Conservation (phyloP, 129 eudicot species). For the Saposhnikovia divaricata region DNA sequence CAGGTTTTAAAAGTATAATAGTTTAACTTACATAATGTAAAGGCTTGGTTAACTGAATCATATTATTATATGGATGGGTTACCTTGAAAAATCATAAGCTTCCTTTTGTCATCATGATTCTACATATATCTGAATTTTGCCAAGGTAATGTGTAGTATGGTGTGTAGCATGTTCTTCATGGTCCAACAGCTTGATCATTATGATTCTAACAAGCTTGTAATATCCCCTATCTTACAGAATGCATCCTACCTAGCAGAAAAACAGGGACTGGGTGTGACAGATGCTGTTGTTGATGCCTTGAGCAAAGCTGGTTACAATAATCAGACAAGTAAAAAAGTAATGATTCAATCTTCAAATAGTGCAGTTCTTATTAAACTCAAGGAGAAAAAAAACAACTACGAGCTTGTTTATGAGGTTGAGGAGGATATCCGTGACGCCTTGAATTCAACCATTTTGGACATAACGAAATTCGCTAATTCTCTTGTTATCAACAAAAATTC, state of each 20-base stretch:
- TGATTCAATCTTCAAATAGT: constrained; percentile 69
- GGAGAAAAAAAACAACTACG: constrained; percentile 40
- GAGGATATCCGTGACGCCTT: constrained; percentile 51
- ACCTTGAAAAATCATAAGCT: neutral
- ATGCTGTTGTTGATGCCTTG: constrained; percentile 36
- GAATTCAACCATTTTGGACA: constrained; percentile 58
- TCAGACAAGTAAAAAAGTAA: constrained; percentile 42
- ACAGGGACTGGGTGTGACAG: constrained; percentile 35
- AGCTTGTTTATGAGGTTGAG: constrained; percentile 61
- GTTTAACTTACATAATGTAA: neutral
- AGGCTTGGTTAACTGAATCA: neutral
- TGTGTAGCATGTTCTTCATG: neutral
- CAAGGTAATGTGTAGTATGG: neutral
- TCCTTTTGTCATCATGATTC: neutral
- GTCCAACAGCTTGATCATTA: neutral
- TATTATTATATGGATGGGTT: neutral
- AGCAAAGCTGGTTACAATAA: constrained; percentile 32
- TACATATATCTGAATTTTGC: neutral
- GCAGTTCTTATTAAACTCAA: constrained; percentile 48
- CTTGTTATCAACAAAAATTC: constrained; percentile 61
- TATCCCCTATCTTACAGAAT: constrained; percentile 37
- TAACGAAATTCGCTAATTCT: constrained; percentile 53
- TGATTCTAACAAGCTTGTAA: neutral
- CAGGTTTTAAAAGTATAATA: neutral
- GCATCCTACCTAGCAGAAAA: constrained; percentile 48